Percentiles rank a stretch among this genome's conserved stretches.
phyloP scores from a whole-genome alignment of 2,329 filamentous ascomycete species.

The Beauveria caledonica region DNA sequence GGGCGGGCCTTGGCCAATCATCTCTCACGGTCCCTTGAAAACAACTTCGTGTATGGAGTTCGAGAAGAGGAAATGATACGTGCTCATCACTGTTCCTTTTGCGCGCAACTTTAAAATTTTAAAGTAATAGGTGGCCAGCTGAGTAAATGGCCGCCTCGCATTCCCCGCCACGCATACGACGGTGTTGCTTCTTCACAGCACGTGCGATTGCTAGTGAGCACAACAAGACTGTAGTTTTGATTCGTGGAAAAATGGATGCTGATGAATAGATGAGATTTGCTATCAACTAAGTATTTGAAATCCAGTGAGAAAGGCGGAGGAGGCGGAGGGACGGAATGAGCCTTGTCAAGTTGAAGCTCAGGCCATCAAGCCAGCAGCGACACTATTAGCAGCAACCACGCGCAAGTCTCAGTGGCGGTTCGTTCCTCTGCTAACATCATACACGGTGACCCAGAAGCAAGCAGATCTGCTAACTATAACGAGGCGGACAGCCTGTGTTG shows the following conservation, averaged over 20 bases:
- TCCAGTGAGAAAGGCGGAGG: neutral
- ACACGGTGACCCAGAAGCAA: neutral
- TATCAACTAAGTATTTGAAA: no score
- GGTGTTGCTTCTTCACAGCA: neutral
- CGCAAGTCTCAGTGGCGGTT: neutral
- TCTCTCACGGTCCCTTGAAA: no score
- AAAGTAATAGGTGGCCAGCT: neutral
- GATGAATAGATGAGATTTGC: neutral
- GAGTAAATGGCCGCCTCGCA: neutral
- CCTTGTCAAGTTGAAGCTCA: neutral
- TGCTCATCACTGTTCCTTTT: neutral
- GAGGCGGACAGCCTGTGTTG: conserved; percentile 1
- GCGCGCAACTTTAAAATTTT: neutral
- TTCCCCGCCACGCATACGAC: neutral
- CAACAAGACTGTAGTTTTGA: neutral
- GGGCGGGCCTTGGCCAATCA: neutral
- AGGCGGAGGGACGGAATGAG: neutral
- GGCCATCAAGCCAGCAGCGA: neutral
- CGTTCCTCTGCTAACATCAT: neutral
- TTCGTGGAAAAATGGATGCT: neutral
- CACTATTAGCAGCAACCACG: neutral
- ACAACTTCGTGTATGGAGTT: neutral
- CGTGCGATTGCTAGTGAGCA: neutral
- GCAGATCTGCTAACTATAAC: neutral
- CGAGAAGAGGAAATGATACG: neutral